Evolutionary conservation across 2,329 filamentous ascomycete genomes (phyloP).

Genomic region (Talaromyces sp.): DNA sequence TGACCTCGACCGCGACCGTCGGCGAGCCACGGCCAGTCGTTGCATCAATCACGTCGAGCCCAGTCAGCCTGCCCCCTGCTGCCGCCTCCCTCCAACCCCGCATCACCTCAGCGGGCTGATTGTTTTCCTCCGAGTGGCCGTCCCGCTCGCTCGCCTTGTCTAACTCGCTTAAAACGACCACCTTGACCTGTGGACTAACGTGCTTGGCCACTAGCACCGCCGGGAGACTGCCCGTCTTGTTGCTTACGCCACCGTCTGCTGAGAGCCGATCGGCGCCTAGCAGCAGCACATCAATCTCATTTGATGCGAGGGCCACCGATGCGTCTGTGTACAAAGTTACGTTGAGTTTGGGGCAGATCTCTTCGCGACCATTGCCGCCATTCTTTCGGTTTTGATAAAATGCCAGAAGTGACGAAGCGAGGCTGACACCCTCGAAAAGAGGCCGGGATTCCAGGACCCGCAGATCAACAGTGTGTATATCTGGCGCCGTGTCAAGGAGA

Average conservation of each 20-base stretch:
- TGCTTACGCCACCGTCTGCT: slow-evolving; percentile 53
- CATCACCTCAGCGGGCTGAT: slow-evolving; percentile 47
- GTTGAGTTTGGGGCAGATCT: slow-evolving; percentile 19
- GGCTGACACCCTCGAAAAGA: slow-evolving; percentile 54
- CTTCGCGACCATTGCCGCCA: not conserved
- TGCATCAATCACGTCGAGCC: slow-evolving; percentile 14
- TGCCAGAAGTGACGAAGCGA: slow-evolving; percentile 35
- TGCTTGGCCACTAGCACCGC: slow-evolving; percentile 51
- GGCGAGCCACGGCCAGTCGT: slow-evolving; percentile 3
- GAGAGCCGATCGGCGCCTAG: slow-evolving; percentile 61
- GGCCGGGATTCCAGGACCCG: slow-evolving; percentile 62
- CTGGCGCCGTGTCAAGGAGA: slow-evolving; percentile 22
- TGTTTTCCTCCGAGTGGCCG: slow-evolving; percentile 45
- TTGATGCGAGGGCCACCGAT: slow-evolving; percentile 50
- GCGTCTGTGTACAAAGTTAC: slow-evolving; percentile 56
- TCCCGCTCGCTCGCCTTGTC: slow-evolving; percentile 55
- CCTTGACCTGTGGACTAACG: slow-evolving; percentile 40
- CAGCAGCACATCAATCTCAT: slow-evolving; percentile 52
- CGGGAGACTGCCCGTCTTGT: slow-evolving; percentile 61
- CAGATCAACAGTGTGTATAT: slow-evolving; percentile 43
- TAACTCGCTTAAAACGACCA: slow-evolving; percentile 53
- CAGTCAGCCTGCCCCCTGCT: slow-evolving; percentile 15
- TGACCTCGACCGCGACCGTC: slow-evolving; percentile 25
- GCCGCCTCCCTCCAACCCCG: slow-evolving; percentile 38
- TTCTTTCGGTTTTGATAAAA: slow-evolving; percentile 11